Evolutionary conservation across 768 basidiomycete species (phyloP), one percentile per base, ranked within the genome.

Genomic region (Macrocybe gigantea): DNA sequence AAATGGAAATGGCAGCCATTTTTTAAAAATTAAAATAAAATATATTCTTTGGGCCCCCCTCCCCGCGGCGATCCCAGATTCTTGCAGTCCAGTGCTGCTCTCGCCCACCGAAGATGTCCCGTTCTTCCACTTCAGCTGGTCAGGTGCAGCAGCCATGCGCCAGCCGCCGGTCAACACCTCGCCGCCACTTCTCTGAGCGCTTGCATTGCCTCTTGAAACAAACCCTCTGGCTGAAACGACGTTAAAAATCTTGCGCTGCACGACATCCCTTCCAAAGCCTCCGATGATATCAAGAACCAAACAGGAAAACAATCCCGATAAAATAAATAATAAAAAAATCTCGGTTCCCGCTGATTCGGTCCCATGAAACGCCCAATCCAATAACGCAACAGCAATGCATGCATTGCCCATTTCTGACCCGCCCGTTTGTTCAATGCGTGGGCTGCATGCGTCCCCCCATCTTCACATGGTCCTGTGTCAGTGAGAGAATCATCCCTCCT

Each of bases 91-190:
- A 30, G 15, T 12, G 9, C 31, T 33, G 41, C 31, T 33, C 29
- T 38, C 52, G 38, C 46, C n/a, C 32, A 50, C 58, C 53, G 55
- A 56, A 51, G 45, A 55, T 57, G 49, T 31, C 44, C 53, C 55
- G 52, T 33, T 31, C 22, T 44, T n/a, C n/a, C n/a, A n/a, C n/a
- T n/a, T 22, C 22, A 22, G 22, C n/a, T 11, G 22, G 37, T 38
- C 34, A 44, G 36, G 30, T 37, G 22, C 33, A n/a, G 35, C 30
- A 11, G 36, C 9, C 40, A 40, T 5, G 6, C 15, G 29, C 32
- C 11, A 11, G 14, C 14, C 5, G 33, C 37, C 6, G 15, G 15
- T 31, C 35, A 29, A 36, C 33, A 10, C 13, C 38, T 14, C 33
- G 13, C 38, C 22, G 22, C 22, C 22, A 22, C 22, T 22, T 22